Evolutionary conservation across 2,329 filamentous ascomycete genomes (phyloP), one percentile per base, ranked within the genome.

Genomic region (Boeremia exigua): DNA sequence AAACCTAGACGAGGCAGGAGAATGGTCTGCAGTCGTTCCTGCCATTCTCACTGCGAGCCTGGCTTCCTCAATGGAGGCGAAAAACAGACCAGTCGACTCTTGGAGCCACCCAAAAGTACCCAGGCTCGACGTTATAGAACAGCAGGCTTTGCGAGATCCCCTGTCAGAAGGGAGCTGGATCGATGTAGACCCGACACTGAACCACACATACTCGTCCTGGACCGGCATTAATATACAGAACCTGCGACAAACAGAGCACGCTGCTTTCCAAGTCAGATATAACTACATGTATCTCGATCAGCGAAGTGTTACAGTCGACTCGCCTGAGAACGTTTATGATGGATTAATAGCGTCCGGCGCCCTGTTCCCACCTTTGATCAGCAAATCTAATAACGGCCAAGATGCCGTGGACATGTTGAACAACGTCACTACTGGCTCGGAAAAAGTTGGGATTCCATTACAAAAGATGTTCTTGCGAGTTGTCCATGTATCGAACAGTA

Each of bases 101-200:
- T 59, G 51, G 47, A 46, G 17, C 9, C 52, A 59, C 15, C 56
- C 50, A 8, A 59, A 59, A 23, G 19, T 59, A 17, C 50, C 55
- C 1, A 36, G 55, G 9, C 23, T 58, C 7, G 27, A 46, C 4
- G 33, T 30, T 2, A 29, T 58, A 12, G 56, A 58, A 28, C 27
- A 44, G 8, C 7, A 9, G 1, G 42, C 12, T 17, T 8, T 9
- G n/a, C 8, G 2, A 14, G 6, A 15, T n/a, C 27, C 45, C 1
- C 9, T n/a, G n/a, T 7, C 17, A 11, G 9, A 25, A 10, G 29
- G 46, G 10, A 12, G 34, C 1, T 54, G 50, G 55, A 27, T 47
- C 2, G 7, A 12, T 10, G 37, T 58, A 2, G 17, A 33, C 6
- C 14, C 25, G 1, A 25, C 37, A 6, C 12, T n/a, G n/a, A 12